Evolutionary conservation across 371 early-diverging fungal species (phyloP).

Genomic region (Apophysomyces trapeziformis): DNA sequence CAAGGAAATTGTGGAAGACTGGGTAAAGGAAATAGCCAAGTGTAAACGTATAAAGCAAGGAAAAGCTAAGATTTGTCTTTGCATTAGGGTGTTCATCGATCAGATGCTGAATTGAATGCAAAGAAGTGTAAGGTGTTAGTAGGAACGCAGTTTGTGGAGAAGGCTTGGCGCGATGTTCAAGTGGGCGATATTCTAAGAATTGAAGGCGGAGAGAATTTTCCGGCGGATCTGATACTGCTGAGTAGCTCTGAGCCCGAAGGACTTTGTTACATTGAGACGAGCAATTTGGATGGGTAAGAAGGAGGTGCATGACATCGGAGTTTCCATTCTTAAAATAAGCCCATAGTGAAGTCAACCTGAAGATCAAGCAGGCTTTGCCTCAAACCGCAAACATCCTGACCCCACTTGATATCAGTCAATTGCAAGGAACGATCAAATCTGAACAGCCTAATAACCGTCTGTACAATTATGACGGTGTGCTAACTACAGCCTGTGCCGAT

Average conservation of each 20-base stretch:
- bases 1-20: slow-evolving; percentile 97
- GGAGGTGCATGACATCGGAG: not conserved
- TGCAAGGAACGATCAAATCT: slow-evolving; percentile 69
- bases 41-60: not conserved
- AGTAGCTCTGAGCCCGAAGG: slow-evolving; percentile 87
- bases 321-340: not conserved
- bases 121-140: slow-evolving; percentile 69
- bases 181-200: slow-evolving; percentile 94
- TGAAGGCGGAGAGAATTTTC: slow-evolving; percentile 86
- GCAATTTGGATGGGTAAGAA: slow-evolving; percentile 88
- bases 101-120: slow-evolving; percentile 80
- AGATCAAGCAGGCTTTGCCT: slow-evolving; percentile 84
- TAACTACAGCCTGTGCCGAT: slow-evolving; percentile 53
- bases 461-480: slow-evolving; percentile 84
- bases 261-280: slow-evolving; percentile 95
- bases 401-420: slow-evolving; percentile 58
- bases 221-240: slow-evolving; percentile 91
- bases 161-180: slow-evolving; percentile 77
- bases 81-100: slow-evolving; percentile 75
- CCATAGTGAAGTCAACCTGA: slow-evolving; percentile 88
- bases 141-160: slow-evolving; percentile 66
- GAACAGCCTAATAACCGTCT: slow-evolving; percentile 89
- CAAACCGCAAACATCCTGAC: slow-evolving; percentile 72
- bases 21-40: slow-evolving; percentile 43
- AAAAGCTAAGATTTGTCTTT: slow-evolving; percentile 2